Evolutionary conservation across 2,329 filamentous ascomycete species (phyloP).

Genomic region (Pseudogymnoascus sp.): DNA sequence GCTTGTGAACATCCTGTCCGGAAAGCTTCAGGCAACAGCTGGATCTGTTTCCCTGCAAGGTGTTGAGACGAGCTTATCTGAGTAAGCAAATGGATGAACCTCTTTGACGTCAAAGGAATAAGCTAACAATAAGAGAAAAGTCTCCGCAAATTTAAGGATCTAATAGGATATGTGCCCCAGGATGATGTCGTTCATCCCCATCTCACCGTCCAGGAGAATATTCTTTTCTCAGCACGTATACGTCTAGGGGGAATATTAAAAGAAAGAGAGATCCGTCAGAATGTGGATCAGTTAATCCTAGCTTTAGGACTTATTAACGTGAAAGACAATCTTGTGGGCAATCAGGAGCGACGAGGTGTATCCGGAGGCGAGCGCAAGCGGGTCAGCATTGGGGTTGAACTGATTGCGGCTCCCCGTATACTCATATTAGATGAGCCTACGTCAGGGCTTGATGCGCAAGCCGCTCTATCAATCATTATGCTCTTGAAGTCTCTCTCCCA

Average conservation of each 20-base stretch:
- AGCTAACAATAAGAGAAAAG: neutral
- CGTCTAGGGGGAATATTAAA: slow-evolving; percentile 45
- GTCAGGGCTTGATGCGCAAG: slow-evolving; percentile 46
- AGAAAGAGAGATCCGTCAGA: slow-evolving; percentile 40
- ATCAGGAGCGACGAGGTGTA: slow-evolving; percentile 42
- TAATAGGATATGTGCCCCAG: slow-evolving; percentile 55
- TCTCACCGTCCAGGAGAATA: slow-evolving; percentile 54
- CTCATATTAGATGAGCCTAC: slow-evolving; percentile 48
- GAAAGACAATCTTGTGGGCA: slow-evolving; percentile 43
- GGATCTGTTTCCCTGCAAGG: slow-evolving; percentile 45
- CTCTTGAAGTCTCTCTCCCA: slow-evolving; percentile 43
- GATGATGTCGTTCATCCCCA: slow-evolving; percentile 53
- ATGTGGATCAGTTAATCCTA: slow-evolving; percentile 49
- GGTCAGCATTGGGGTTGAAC: slow-evolving; percentile 51
- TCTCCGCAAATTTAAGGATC: slow-evolving; percentile 42
- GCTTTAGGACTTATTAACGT: slow-evolving; percentile 47
- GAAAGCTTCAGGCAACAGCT: slow-evolving; percentile 43
- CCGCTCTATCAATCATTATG: slow-evolving; percentile 38
- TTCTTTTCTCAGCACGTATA: slow-evolving; percentile 49
- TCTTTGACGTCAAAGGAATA: neutral
- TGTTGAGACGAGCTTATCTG: slow-evolving; percentile 23
- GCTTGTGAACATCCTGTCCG: slow-evolving; percentile 54
- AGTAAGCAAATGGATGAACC: slow-evolving; percentile 13
- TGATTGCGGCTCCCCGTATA: slow-evolving; percentile 48
- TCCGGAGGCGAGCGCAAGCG: slow-evolving; percentile 51